phyloP scores from a whole-genome alignment of 306 rosid genomes.

The Calophaca sinica region DNA sequence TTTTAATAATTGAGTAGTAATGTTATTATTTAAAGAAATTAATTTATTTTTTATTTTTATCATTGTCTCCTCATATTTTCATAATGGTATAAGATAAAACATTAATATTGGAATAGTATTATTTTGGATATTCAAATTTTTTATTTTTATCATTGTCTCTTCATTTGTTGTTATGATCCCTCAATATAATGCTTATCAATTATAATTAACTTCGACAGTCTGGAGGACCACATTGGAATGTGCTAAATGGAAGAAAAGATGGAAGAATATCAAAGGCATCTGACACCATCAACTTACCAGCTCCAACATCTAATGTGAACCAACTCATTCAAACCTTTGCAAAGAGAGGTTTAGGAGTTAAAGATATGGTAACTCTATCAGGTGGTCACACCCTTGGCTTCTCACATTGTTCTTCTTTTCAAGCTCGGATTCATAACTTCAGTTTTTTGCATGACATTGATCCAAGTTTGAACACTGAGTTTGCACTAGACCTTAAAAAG shows the following conservation, averaged over 20 bases:
- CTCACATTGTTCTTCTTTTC: constrained; percentile 73
- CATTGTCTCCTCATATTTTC: too few relatives aligned
- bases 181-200: too few relatives aligned
- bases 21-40: too few relatives aligned
- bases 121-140: too few relatives aligned
- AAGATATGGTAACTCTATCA: constrained; percentile 77
- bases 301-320: constrained; percentile 63
- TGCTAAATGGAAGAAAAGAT: constrained; percentile 78
- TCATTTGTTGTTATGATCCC: too few relatives aligned
- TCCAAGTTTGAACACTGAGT: constrained; percentile 58
- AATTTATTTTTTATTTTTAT: too few relatives aligned
- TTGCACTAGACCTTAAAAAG: constrained; percentile 53
- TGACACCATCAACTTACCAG: constrained; percentile 69
- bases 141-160: too few relatives aligned
- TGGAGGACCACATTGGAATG: constrained; percentile 78
- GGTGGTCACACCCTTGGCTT: constrained; percentile 84
- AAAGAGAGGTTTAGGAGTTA: constrained; percentile 66
- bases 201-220: constrained; percentile 48
- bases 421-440: constrained; percentile 58
- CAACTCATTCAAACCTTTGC: constrained; percentile 67
- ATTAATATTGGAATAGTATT: too few relatives aligned
- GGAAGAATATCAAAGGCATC: constrained; percentile 73
- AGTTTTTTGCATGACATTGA: constrained; percentile 58
- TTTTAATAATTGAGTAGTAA: too few relatives aligned
- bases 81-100: too few relatives aligned